Conservation (phyloP, 139 green algal genomes). For the Chlamydomonas sp. region DNA sequence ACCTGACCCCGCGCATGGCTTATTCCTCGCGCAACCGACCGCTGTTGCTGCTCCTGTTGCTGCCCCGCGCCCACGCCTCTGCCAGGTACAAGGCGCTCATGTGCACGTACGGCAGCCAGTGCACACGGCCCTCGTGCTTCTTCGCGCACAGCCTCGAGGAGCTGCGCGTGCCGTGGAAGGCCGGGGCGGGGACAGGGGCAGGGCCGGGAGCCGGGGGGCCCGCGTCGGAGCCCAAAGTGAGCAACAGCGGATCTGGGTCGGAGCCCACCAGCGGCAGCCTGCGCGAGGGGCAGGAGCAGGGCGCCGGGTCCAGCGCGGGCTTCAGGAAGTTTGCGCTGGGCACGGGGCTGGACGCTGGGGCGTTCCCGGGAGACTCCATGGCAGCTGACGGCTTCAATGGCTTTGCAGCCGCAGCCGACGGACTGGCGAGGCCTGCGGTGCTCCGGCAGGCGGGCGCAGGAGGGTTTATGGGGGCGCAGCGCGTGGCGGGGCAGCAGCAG, state of each 20-base stretch:
- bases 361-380: no score
- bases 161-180: conserved; percentile 69
- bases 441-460: neutral
- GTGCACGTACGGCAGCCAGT: conserved; percentile 40
- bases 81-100: conserved; percentile 41
- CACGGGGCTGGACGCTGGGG: no score
- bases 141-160: conserved; percentile 91
- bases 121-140: conserved; percentile 80
- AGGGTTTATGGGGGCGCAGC: no score
- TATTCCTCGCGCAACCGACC: neutral
- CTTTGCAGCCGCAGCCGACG: no score
- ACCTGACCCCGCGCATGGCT: no score
- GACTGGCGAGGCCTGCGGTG: neutral
- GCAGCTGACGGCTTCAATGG: no score
- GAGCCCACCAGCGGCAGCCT: neutral
- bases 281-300: no score
- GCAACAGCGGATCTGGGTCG: neutral
- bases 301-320: no score
- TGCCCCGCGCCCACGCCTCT: neutral
- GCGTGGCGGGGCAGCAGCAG: no score
- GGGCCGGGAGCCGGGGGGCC: conserved; percentile 5
- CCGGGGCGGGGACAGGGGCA: conserved; percentile 36
- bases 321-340: no score
- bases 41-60: neutral
- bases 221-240: neutral